These are phyloP conservation scores for Ceratocystiopsis sp. DNA, from an alignment of 2,329 filamentous ascomycete genomes.

Conservation along the genomic window DNA sequence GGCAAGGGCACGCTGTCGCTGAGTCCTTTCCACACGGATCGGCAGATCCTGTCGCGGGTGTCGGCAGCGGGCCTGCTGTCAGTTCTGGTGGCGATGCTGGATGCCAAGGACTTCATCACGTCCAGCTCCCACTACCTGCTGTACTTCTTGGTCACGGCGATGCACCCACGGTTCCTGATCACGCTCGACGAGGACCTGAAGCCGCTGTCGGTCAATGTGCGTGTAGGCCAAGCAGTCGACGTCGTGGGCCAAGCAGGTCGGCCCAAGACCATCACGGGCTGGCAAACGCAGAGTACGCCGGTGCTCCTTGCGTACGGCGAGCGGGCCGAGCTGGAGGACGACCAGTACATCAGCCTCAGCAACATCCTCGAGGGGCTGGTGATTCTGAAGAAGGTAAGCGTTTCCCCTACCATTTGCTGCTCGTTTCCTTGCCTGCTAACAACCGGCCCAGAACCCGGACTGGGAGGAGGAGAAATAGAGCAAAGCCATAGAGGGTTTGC, in stretches of 20 bases:
- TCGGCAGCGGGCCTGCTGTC: constrained; percentile 77
- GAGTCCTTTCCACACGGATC: constrained; percentile 98
- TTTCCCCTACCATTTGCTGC: neutral
- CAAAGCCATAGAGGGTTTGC: no score
- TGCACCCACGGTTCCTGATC: constrained; percentile 91
- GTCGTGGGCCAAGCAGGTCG: constrained; percentile 93
- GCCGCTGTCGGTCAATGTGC: constrained; percentile 86
- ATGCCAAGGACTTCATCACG: constrained; percentile 71
- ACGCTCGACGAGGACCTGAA: constrained; percentile 90
- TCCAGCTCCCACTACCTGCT: constrained; percentile 71
- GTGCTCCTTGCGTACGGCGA: constrained; percentile 90
- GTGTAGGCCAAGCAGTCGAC: constrained; percentile 94
- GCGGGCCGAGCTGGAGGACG: constrained; percentile 89
- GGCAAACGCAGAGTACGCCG: constrained; percentile 99
- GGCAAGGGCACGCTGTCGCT: constrained; percentile 94
- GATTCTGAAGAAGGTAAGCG: constrained; percentile 79
- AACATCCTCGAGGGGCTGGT: constrained; percentile 87
- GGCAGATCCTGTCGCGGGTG: constrained; percentile 85
- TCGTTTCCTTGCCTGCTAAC: neutral
- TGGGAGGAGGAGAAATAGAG: constrained; percentile 30
- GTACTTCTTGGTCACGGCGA: constrained; percentile 91
- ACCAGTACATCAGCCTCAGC: constrained; percentile 86
- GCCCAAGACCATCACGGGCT: constrained; percentile 97
- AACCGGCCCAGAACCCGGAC: constrained; percentile 30
- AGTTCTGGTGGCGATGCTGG: constrained; percentile 84